Percentiles rank a stretch among this genome's conserved stretches.
phyloP scores from a whole-genome alignment of 2,329 filamentous ascomycete species.

The Thelonectria rubi region DNA sequence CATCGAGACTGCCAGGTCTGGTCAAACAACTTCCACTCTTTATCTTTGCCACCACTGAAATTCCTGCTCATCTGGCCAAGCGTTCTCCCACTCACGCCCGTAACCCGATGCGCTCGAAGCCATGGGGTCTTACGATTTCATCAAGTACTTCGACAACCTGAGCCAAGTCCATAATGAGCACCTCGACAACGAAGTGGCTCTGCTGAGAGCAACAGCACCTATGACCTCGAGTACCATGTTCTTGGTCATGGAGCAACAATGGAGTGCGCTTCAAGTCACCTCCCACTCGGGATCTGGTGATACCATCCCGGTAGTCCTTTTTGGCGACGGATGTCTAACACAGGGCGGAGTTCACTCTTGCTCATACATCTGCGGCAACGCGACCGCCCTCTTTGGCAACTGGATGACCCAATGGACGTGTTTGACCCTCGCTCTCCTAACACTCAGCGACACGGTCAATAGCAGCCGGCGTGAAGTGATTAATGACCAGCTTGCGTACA shows the following conservation, averaged over 20 bases:
- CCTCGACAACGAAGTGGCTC: neutral
- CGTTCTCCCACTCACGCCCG: neutral
- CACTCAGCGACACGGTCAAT: neutral
- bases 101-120: neutral
- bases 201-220: neutral
- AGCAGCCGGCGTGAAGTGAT: neutral
- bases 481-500: neutral
- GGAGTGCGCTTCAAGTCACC: neutral
- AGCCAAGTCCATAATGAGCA: neutral
- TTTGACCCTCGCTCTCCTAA: neutral
- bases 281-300: neutral
- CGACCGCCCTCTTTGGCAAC: neutral
- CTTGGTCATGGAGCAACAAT: neutral
- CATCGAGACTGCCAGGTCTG: neutral
- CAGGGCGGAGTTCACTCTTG: neutral
- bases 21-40: too few relatives aligned
- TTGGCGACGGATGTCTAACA: neutral
- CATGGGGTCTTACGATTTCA: neutral
- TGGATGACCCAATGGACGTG: slow-evolving; percentile 1
- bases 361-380: neutral
- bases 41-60: too few relatives aligned
- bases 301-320: neutral
- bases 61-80: neutral
- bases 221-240: neutral
- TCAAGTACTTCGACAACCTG: neutral